Evolutionary conservation across 2,329 filamentous ascomycete genomes (phyloP).

Genomic region (Ceratocystis papillata): DNA sequence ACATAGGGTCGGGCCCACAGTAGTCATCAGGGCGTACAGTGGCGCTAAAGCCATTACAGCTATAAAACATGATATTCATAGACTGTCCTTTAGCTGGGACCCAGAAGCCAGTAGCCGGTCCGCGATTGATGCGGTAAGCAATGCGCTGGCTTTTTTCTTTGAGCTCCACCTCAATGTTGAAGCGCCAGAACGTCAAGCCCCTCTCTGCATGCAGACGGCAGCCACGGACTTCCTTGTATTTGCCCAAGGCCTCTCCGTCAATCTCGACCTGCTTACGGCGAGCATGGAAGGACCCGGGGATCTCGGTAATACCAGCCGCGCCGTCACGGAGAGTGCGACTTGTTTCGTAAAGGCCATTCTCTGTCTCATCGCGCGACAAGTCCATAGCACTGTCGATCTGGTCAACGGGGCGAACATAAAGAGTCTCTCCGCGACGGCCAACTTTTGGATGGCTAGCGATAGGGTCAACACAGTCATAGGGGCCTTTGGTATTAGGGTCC

Average conservation of each 20-base stretch:
- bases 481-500: slow-evolving; percentile 39
- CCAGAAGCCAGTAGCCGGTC: slow-evolving; percentile 86
- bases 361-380: slow-evolving; percentile 66
- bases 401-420: slow-evolving; percentile 84
- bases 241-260: slow-evolving; percentile 71
- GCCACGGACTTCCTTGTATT: slow-evolving; percentile 73
- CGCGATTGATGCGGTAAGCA: slow-evolving; percentile 89
- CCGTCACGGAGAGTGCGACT: slow-evolving; percentile 45
- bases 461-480: slow-evolving; percentile 78
- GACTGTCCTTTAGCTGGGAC: slow-evolving; percentile 71
- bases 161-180: slow-evolving; percentile 88
- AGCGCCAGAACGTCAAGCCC: slow-evolving; percentile 92
- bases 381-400: slow-evolving; percentile 69
- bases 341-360: slow-evolving; percentile 71
- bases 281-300: slow-evolving; percentile 43
- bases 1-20: slow-evolving; percentile 88
- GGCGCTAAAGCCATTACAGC: slow-evolving; percentile 88
- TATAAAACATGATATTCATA: slow-evolving; percentile 99
- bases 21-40: slow-evolving; percentile 68
- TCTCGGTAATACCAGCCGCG: slow-evolving; percentile 37
- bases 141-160: slow-evolving; percentile 67
- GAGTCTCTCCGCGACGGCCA: slow-evolving; percentile 69
- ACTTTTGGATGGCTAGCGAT: slow-evolving; percentile 79
- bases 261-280: slow-evolving; percentile 43
- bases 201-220: slow-evolving; percentile 73